Evolutionary conservation across 371 early-diverging fungal species (phyloP).

Genomic region (Nosema muscidifuracis): DNA sequence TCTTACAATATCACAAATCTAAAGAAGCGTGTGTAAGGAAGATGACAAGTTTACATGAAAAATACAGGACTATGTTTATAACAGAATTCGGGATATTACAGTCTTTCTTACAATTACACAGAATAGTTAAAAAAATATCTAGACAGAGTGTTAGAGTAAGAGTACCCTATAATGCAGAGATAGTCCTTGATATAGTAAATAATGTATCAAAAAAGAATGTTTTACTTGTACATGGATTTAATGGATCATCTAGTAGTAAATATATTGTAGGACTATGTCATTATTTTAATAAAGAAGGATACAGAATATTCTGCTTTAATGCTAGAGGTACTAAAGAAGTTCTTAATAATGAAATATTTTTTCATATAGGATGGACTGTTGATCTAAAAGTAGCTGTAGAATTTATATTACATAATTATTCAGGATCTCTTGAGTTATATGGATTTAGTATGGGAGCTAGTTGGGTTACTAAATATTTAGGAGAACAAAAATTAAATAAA

Average conservation of each 20-base stretch:
- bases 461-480: slow-evolving; percentile 58
- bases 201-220: slow-evolving; percentile 44
- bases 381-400: slow-evolving; percentile 50
- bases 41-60: slow-evolving; percentile 45
- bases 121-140: background rate
- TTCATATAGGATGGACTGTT: slow-evolving; percentile 61
- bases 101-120: slow-evolving; percentile 41
- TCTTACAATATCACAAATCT: slow-evolving; percentile 8
- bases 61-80: slow-evolving; percentile 47
- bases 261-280: slow-evolving; percentile 52
- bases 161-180: slow-evolving; percentile 40
- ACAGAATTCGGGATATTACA: slow-evolving; percentile 45
- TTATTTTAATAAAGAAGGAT: slow-evolving; percentile 41
- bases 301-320: slow-evolving; percentile 55
- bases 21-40: slow-evolving; percentile 31
- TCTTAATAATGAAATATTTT: slow-evolving; percentile 48
- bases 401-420: slow-evolving; percentile 54
- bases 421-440: slow-evolving; percentile 48
- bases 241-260: slow-evolving; percentile 49
- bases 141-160: slow-evolving; percentile 28
- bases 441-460: slow-evolving; percentile 61
- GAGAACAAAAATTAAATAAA: slow-evolving; percentile 33
- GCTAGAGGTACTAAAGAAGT: slow-evolving; percentile 50
- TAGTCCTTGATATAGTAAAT: slow-evolving; percentile 36
- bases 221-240: slow-evolving; percentile 59